Percentiles rank a stretch among this genome's conserved stretches.
phyloP scores from a whole-genome alignment of 345 rosid species.

The Hypericum androsaemum region DNA sequence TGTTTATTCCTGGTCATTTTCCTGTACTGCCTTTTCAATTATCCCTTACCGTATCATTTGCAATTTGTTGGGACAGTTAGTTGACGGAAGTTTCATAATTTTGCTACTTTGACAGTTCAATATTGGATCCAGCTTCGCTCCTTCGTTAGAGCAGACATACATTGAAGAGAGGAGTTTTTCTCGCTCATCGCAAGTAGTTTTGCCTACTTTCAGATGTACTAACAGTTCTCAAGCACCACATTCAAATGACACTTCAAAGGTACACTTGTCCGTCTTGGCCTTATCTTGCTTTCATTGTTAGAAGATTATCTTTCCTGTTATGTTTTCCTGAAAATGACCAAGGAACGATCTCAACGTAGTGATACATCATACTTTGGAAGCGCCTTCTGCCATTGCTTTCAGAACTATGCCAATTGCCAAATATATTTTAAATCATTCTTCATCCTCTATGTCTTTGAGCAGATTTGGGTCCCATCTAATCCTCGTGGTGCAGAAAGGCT shows the following conservation, averaged over 20 bases:
- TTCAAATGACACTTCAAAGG: conserved; percentile 42
- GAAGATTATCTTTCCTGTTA: neutral
- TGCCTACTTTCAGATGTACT: conserved; percentile 23
- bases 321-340: neutral
- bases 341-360: no score
- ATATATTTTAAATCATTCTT: neutral
- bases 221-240: conserved; percentile 20
- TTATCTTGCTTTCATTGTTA: neutral
- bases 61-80: neutral
- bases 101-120: conserved; percentile 42
- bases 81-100: neutral
- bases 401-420: no score
- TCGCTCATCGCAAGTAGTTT: conserved; percentile 31
- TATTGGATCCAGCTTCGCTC: conserved; percentile 46
- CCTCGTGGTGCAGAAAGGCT: conserved; percentile 92
- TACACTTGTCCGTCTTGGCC: conserved; percentile 8
- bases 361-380: no score
- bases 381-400: no score
- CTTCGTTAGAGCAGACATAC: conserved; percentile 31
- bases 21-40: no score
- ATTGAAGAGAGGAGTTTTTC: conserved; percentile 33
- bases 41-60: no score
- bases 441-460: conserved; percentile 17
- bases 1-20: no score
- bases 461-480: conserved; percentile 96